Conservation (phyloP, 306 rosid species). For the Purshia tridentata region DNA sequence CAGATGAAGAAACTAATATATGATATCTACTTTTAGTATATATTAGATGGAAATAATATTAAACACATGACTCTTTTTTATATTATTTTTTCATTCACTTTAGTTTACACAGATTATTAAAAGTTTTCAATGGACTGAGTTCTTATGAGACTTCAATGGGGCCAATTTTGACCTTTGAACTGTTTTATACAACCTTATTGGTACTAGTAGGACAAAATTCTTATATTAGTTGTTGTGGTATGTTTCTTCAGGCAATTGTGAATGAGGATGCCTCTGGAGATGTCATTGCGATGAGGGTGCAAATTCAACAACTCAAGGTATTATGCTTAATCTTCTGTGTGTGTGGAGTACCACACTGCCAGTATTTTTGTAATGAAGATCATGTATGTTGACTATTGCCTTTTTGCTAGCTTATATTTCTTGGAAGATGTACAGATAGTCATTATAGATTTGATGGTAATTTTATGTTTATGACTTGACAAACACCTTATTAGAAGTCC, state of each 20-base stretch:
- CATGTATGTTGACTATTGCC: not conserved
- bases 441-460: not conserved
- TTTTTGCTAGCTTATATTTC: not conserved
- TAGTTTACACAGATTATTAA: not conserved
- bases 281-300: conserved; percentile 90
- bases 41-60: not conserved
- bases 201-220: not conserved
- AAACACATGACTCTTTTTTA: not conserved
- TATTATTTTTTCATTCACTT: not conserved
- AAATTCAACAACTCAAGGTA: conserved; percentile 97
- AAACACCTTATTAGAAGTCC: not conserved
- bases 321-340: conserved; percentile 18
- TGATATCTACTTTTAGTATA: not conserved
- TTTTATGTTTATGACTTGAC: not conserved
- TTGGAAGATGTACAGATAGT: not conserved
- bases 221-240: not conserved
- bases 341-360: not conserved
- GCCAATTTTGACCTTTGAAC: not conserved
- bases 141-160: not conserved
- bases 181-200: not conserved
- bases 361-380: not conserved
- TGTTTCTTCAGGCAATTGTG: conserved; percentile 74
- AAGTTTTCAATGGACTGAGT: not conserved
- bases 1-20: not conserved
- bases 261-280: conserved; percentile 97